Evolutionary conservation across 768 basidiomycete species (phyloP).

Genomic region (Flagelloscypha sp.): DNA sequence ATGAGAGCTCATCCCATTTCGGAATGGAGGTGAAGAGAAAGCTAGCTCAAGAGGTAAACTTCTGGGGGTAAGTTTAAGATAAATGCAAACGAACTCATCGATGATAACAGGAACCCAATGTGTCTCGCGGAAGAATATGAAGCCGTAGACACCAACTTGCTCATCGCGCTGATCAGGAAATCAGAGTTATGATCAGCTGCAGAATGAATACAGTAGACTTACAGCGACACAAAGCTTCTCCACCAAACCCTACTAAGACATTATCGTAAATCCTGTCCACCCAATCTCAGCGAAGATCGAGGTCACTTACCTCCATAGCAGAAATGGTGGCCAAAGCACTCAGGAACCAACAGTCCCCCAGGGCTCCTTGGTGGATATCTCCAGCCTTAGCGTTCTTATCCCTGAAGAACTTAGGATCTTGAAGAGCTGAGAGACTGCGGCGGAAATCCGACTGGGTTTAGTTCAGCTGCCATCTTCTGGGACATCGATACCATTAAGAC

Average conservation of each 20-base stretch:
- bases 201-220: slow-evolving; percentile 11
- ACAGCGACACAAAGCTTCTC: slow-evolving; percentile 47
- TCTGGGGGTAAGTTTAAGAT: background rate
- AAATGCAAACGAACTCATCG: slow-evolving; percentile 48
- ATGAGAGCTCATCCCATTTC: slow-evolving; percentile 41
- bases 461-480: slow-evolving; percentile 7
- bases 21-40: slow-evolving; percentile 41
- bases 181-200: slow-evolving; percentile 1
- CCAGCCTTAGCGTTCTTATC: slow-evolving; percentile 33
- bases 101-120: slow-evolving; percentile 46
- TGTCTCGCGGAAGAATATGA: slow-evolving; percentile 46
- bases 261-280: too few species aligned
- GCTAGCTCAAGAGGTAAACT: slow-evolving; percentile 26
- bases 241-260: slow-evolving; percentile 35
- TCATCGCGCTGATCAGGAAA: slow-evolving; percentile 32
- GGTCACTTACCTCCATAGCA: too few species aligned
- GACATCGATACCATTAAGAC: slow-evolving; percentile 30
- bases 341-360: slow-evolving; percentile 51
- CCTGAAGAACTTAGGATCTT: slow-evolving; percentile 42
- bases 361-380: slow-evolving; percentile 39
- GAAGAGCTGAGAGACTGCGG: slow-evolving; percentile 44
- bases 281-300: too few species aligned
- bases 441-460: slow-evolving; percentile 31
- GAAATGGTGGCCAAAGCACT: slow-evolving; percentile 44
- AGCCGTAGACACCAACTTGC: slow-evolving; percentile 48